Base-by-base conservation (phyloP, 768 basidiomycete species). In the Mycena crocata region DNA sequence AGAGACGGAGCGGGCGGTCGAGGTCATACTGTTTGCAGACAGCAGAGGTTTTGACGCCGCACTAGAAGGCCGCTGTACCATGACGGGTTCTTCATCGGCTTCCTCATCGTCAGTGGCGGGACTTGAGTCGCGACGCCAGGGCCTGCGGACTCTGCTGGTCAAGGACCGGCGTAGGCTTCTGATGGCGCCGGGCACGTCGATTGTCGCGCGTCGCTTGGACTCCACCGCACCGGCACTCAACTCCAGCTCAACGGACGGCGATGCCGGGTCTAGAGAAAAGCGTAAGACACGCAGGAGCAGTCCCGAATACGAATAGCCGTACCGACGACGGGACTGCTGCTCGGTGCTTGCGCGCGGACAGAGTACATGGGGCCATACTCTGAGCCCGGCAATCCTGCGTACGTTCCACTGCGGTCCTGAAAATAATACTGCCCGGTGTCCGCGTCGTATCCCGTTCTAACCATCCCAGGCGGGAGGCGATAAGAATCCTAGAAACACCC, bases 381-480 rank as follows among this genome's bases (percentile, higher is more conserved):
- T n/a, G 81, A 76, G 34, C 84, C 86, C 64, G 84, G 80, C 13
- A 79, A 64, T 34, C 86, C 86, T 1, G 13, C 68, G 80, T 81
- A 80, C 81, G 84, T 72, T 13, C 85, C 85, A 35, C 74, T 76
- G 3, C 62, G 62, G 70, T 81, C 82, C 31, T 78, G 77, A 76
- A 82, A 87, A 64, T 77, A 79, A 75, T 87, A 87, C 55, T 75
- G 77, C 35, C 81, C 79, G 17, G 78, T 78, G 73, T 87, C 86
- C 5, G 83, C 78, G 71, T 87, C 86, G 73, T 87, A 87, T n/a
- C 85, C 86, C 61, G 84, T 79, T 39, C 86, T 80, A n/a, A 80
- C 81, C 74, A 86, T 77, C 44, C 86, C 86, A 57, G 82, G 82
- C 1, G 86, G 86, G 56, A 87, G 82, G 67, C 86, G 81, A 71